phyloP scores from a whole-genome alignment of 352 stramenopile species.

The Phytophthora idaei region DNA sequence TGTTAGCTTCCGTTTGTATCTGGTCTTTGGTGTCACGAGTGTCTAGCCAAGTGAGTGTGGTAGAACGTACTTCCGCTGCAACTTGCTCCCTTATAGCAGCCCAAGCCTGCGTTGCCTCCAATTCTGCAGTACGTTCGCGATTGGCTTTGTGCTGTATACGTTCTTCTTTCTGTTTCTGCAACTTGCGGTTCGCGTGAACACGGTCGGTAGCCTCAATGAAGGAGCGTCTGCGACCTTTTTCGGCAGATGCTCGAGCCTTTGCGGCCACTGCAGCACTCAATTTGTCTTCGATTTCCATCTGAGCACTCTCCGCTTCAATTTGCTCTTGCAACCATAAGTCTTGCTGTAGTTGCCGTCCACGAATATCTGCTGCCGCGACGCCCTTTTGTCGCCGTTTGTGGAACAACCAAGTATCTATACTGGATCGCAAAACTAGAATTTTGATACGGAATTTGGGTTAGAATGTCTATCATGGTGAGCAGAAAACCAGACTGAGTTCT shows the following conservation, averaged over 20 bases:
- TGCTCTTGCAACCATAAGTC: conserved; percentile 37
- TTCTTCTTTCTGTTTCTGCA: conserved; percentile 60
- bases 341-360: conserved; percentile 45
- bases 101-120: conserved; percentile 54
- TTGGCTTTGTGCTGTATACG: conserved; percentile 48
- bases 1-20: conserved; percentile 43
- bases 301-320: conserved; percentile 32
- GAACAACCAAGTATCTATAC: conserved; percentile 43
- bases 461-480: no score
- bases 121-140: conserved; percentile 36
- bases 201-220: conserved; percentile 54
- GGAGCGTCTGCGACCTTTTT: conserved; percentile 40
- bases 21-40: conserved; percentile 30
- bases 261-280: conserved; percentile 38
- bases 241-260: conserved; percentile 28
- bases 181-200: conserved; percentile 51
- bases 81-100: conserved; percentile 49
- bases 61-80: conserved; percentile 43
- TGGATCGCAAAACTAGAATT: conserved; percentile 22
- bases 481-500: not conserved
- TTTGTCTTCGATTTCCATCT: conserved; percentile 60
- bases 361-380: conserved; percentile 43
- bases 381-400: conserved; percentile 53
- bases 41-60: conserved; percentile 53
- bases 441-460: not conserved